Base-by-base conservation (phyloP, 345 rosid genomes). In the Hibiscus tridactylites region DNA sequence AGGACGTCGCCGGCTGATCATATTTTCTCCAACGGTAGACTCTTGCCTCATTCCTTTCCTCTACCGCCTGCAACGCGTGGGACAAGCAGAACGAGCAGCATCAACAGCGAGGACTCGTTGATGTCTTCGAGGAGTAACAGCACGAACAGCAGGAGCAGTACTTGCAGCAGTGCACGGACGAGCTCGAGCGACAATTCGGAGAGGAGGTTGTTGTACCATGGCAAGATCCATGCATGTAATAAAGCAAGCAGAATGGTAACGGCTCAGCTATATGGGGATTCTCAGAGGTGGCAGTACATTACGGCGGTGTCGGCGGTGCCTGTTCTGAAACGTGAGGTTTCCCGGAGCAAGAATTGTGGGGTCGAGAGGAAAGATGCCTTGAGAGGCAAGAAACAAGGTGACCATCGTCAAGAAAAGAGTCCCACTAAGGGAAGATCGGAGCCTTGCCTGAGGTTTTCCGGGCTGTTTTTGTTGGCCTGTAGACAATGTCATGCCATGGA, bases 401-500 rank as follows among this genome's bases (percentile, higher is more conserved):
- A 46, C 44, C 53, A 42, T 65, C 69, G 11, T 33, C 53, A 60
- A 65, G 59, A 61, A 71, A 44, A 33, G 39, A 10, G 28, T 49
- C 24, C 63, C 16, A 60, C 66, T 61, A 58, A 37, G 46, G 35
- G 63, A 71, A 68, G 58, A 68, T 42, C 58, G 76, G 72, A 83
- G 49, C 35, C 84, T 61, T 85, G 88, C 73, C 74, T 74, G 81
- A 88, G 79, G 70, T 46, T 92, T 61, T 71, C 88, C 52, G 77
- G 80, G 72, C 79, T 80, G 7, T 79, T 90, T 71, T 70, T 87
- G 74, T 77, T 82, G 77, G 86, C 85, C 60, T 92, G 96, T 72
- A 81, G 85, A 73, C 84, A 85, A 65, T 92, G 94, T 54, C 97
- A 92, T 78, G 90, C 97, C 65, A 88, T 92, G 94, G 97, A 90